Evolutionary conservation across 345 rosid species (phyloP), one percentile per base, ranked within the genome.

Genomic region (Citropsis articulata): DNA sequence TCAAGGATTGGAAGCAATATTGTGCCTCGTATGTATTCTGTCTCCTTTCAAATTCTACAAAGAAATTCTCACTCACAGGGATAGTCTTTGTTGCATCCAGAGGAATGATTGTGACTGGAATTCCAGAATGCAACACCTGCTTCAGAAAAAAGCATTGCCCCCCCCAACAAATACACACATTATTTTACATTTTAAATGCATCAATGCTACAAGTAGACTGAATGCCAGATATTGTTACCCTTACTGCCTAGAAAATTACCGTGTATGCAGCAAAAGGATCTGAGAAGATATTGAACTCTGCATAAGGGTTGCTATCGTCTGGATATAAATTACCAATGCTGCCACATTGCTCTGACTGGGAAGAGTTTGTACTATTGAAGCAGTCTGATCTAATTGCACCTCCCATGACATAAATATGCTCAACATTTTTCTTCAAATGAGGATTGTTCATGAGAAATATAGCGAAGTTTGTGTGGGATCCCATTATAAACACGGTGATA

Each of bases 31-130:
- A 91, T 7, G 99, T 93, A 28, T 69, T 70, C 64, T 91, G 93
- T 63, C 71, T 88, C 60, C 62, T 74, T 81, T 93, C 91, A 62
- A 95, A 93, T 69, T 84, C 78, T 53, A 84, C 65, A 25, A 92
- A 93, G 84, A 95, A 95, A 13, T 86, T 65, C 78, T 86, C 22
- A 79, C 30, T 86, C 59, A 86, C 75, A 2, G 98, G 94, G 78
- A 93, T 92, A 9, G 97, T 93, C 79, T 95, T 91, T 28, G 99
- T 95, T 70, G 98, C 99, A 86, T 95, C 99, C 14, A 95, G 81
- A 2, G 98, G 98, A 76, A 93, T 89, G 30, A 93, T 84, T 3
- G 98, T 90, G 84, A 93, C 48, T 2, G 98, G 94, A 73, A 95
- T 82, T 81, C 98, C 98, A 57, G 98, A 93, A 82, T 93, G 97